Percentiles rank a stretch among this genome's conserved stretches.
phyloP scores from a whole-genome alignment of 73 alveolate species.

The Paramecium bursaria region DNA sequence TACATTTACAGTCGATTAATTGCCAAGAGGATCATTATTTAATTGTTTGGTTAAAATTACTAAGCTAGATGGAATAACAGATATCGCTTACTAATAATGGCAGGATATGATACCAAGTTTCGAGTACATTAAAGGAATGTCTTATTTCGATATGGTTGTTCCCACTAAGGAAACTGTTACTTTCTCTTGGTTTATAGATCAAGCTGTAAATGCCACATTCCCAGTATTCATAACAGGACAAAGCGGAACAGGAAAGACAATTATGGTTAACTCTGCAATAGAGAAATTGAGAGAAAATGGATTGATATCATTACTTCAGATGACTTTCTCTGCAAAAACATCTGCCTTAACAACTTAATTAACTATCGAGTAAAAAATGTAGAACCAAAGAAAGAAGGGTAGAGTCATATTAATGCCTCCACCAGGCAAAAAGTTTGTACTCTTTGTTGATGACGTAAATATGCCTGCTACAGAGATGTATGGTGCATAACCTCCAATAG shows the following conservation, averaged over 20 bases:
- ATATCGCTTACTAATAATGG: constrained; percentile 73
- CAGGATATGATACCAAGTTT: constrained; percentile 75
- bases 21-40: constrained; percentile 79
- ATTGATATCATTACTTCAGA: constrained; percentile 81
- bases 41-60: constrained; percentile 67
- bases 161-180: constrained; percentile 97
- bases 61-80: constrained; percentile 61
- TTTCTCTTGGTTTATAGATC: constrained; percentile 87
- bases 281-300: constrained; percentile 79
- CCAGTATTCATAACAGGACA: constrained; percentile 91
- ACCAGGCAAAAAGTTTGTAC: constrained; percentile 84
- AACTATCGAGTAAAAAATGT: constrained; percentile 80
- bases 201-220: constrained; percentile 77
- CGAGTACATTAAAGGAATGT: constrained; percentile 69
- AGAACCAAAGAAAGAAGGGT: constrained; percentile 85
- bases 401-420: constrained; percentile 86
- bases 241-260: constrained; percentile 97
- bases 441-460: constrained; percentile 95
- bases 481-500: constrained; percentile 99
- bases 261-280: constrained; percentile 83
- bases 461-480: constrained; percentile 96
- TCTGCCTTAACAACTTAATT: constrained; percentile 86
- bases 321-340: constrained; percentile 96
- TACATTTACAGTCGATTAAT: constrained; percentile 69
- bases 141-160: constrained; percentile 87